Base-by-base conservation (phyloP, 2,329 filamentous ascomycete species). In the Pseudogymnoascus sp. region DNA sequence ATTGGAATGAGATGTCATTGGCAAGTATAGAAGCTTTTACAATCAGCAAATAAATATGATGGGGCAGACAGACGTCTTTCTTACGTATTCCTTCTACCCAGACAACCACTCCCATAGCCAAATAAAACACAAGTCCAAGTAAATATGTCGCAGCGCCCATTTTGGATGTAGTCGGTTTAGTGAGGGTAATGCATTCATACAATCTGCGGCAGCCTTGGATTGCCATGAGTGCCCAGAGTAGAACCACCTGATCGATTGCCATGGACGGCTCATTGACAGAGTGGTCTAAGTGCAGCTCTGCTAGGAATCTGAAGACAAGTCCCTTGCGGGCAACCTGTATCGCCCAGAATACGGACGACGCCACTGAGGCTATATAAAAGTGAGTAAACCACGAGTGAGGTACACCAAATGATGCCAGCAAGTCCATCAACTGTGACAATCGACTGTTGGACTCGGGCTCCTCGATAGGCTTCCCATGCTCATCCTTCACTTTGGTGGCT, bases 121-220 rank as follows among this genome's bases (percentile, higher is more conserved):
- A 71, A 75, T 99, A 99, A 75, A 90, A 97, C 8, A 78, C 76
- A 60, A 95, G 75, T 0, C 92, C 95, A 42, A 97, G 74, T 14
- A 88, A 67, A 87, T 91, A 97, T 73, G 96, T 90, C 14, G 87
- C 83, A 66, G 93, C 76, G 85, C 88, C 92, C 93, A 99, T 99
- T 63, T 79, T 84, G 16, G 91, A 90, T 14, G 69, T 64, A 21
- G 81, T 90, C 3, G 86, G 81, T 71, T 84, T 88, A 61, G 82
- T 78, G 63, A 95, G 81, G 45, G 76, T 76, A 45, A 87, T 71
- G 69, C 86, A 89, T 77, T 97, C 95, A 68, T 87, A 89, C 40
- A 96, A 77, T 61, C 95, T 85, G 66, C 93, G 84, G 7, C 75
- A 74, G 42, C 88, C 90, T 75, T 97, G 95, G 6, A 90, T 74